A percentile compares a stretch with the other conserved stretches of the same genome.
These are phyloP conservation scores for Salix arbutifolia DNA, from an alignment of 345 rosid genomes.

Conservation along the genomic window DNA sequence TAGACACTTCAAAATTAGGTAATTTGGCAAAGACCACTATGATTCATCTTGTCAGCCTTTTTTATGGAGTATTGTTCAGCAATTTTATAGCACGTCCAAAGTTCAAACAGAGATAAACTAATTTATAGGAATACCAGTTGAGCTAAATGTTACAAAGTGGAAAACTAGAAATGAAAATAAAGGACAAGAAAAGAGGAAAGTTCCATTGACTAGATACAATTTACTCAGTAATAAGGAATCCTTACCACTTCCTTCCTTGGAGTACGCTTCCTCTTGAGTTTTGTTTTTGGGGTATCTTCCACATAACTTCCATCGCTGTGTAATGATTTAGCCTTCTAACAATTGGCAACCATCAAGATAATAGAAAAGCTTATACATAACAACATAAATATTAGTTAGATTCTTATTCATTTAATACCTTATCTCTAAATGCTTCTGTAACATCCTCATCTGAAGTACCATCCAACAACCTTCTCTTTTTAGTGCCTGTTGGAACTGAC, in stretches of 20 bases:
- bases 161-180: background rate
- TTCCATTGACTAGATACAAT: slow-evolving; percentile 3
- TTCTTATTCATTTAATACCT: slow-evolving; percentile 34
- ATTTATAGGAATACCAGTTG: background rate
- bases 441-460: slow-evolving; percentile 19
- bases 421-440: slow-evolving; percentile 29
- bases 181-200: background rate
- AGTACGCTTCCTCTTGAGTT: slow-evolving; percentile 34
- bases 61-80: background rate
- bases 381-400: background rate
- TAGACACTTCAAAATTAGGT: background rate
- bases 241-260: slow-evolving; percentile 43
- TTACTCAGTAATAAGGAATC: background rate
- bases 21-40: background rate
- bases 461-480: slow-evolving; percentile 17
- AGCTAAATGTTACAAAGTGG: slow-evolving; percentile 4
- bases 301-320: slow-evolving; percentile 19
- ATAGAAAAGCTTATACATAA: background rate
- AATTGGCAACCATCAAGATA: slow-evolving; percentile 17
- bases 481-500: slow-evolving; percentile 17
- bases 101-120: background rate
- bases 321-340: slow-evolving; percentile 33
- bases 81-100: background rate
- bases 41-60: background rate
- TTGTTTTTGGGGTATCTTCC: slow-evolving; percentile 35